These are phyloP conservation scores for Blumeria hordei DNA, from an alignment of 2,329 filamentous ascomycete genomes.

Conservation along the genomic window DNA sequence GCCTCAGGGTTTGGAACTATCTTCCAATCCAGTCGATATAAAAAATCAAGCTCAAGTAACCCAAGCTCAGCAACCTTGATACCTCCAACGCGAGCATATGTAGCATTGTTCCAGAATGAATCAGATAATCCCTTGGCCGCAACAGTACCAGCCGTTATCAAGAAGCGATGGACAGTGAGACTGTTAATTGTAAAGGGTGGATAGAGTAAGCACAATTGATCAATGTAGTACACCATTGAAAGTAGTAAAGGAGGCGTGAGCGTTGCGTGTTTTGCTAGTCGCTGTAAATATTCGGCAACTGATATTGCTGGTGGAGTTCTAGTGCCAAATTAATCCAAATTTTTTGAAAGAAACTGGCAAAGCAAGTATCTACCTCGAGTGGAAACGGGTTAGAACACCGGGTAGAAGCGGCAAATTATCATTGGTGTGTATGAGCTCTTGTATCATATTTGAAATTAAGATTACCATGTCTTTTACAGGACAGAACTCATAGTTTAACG, in stretches of 20 bases:
- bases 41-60: constrained; percentile 74
- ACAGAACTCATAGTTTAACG: constrained; percentile 58
- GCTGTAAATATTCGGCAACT: constrained; percentile 77
- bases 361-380: constrained; percentile 42
- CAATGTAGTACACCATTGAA: constrained; percentile 98
- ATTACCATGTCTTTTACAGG: constrained; percentile 68
- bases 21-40: constrained; percentile 82
- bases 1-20: constrained; percentile 92
- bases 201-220: constrained; percentile 76
- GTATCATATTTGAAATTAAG: constrained; percentile 82
- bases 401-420: constrained; percentile 67
- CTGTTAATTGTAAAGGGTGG: constrained; percentile 91
- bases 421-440: constrained; percentile 83
- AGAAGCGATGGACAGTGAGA: constrained; percentile 84
- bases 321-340: background rate
- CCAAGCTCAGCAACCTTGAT: constrained; percentile 79
- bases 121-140: constrained; percentile 91
- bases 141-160: constrained; percentile 88
- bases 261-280: constrained; percentile 81
- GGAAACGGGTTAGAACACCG: constrained; percentile 76
- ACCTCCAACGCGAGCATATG: constrained; percentile 81
- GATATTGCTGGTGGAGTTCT: constrained; percentile 64
- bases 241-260: constrained; percentile 82
- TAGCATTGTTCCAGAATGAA: constrained; percentile 95
- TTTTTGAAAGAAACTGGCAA: background rate